Evolutionary conservation across 495 filamentous ascomycete species (phyloP), one percentile per base, ranked within the genome.

Genomic region (Glonium stellatum): DNA sequence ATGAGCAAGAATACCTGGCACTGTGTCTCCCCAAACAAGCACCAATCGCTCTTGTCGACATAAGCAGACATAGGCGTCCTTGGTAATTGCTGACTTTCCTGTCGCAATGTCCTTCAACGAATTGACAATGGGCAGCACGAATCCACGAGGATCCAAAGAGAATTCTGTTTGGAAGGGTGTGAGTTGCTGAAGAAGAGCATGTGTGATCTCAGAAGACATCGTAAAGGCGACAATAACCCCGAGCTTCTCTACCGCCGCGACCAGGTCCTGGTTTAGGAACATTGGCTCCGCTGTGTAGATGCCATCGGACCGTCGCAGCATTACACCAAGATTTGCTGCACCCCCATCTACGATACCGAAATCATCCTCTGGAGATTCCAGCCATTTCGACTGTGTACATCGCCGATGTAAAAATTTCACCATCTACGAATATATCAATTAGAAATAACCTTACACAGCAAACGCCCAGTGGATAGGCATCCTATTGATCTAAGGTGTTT

Each of bases 21-120:
- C 62, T 19, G 70, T 68, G 25, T 75, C 70, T n/a, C 69, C 65
- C 74, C 74, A 75, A 37, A 75, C 64, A 13, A 77, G 61, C 9
- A 77, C 64, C 34, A 75, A 56, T n/a, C 63, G 55, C 58, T 76
- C 73, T 56, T 72, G 62, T 55, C 71, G 55, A 22, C 71, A 55
- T 8, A 76, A 61, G 44, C 68, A 71, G 4, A 67, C 62, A 56
- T 72, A 73, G 15, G 65, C 52, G 22, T 63, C 60, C 41, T 67
- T 65, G 50, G 69, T 67, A 3, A 73, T 59, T 13, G 48, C 55
- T 15, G 61, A 59, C 34, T 59, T 69, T 15, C 37, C 50, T 3
- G 56, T 58, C 5, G 57, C 67, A 50, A 67, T 68, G 15, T 68
- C 64, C 21, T 56, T 62, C 25, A 72, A 48, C 15, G 71, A 72